Percentiles rank a stretch among this genome's conserved stretches.
Conservation (phyloP, 257 asterid species). For the Capsicum rhomboideum region DNA sequence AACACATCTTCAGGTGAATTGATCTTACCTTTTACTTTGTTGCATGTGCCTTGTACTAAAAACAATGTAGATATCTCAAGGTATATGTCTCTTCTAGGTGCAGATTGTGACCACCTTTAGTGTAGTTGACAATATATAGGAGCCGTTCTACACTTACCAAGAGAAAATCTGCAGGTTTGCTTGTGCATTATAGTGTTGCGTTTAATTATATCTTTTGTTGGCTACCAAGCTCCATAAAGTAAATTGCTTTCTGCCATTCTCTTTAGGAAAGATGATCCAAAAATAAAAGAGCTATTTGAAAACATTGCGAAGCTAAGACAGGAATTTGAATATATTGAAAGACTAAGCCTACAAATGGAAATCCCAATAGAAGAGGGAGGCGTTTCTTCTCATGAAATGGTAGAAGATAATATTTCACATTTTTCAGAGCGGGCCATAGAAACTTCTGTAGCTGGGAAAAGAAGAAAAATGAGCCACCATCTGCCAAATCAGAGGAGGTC, state of each 20-base stretch:
- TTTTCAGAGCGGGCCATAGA: slow-evolving; percentile 22
- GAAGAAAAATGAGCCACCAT: slow-evolving; percentile 17
- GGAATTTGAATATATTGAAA: slow-evolving; percentile 70
- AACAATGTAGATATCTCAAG: not conserved
- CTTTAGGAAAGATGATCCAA: slow-evolving; percentile 68
- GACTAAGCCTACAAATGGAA: slow-evolving; percentile 84
- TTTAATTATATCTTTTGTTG: slow-evolving; percentile 1
- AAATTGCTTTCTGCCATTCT: slow-evolving; percentile 1
- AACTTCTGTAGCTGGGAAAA: slow-evolving; percentile 22
- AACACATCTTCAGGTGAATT: not conserved
- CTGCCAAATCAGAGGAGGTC: slow-evolving; percentile 29
- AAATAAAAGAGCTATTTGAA: slow-evolving; percentile 63
- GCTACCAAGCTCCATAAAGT: not conserved
- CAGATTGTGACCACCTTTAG: slow-evolving; percentile 89
- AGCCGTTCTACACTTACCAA: slow-evolving; percentile 62
- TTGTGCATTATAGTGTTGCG: slow-evolving; percentile 1
- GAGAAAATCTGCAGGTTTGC: slow-evolving; percentile 60
- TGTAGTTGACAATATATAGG: slow-evolving; percentile 84
- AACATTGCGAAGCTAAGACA: slow-evolving; percentile 57
- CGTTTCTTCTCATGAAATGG: slow-evolving; percentile 27
- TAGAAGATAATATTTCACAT: slow-evolving; percentile 23
- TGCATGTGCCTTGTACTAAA: not conserved
- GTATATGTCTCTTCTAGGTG: not conserved
- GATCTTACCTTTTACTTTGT: not conserved
- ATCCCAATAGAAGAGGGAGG: slow-evolving; percentile 44